These are phyloP conservation scores for Phlyctochytrium arcticum DNA, from an alignment of 192 early-diverging fungal genomes.

Conservation along the genomic window DNA sequence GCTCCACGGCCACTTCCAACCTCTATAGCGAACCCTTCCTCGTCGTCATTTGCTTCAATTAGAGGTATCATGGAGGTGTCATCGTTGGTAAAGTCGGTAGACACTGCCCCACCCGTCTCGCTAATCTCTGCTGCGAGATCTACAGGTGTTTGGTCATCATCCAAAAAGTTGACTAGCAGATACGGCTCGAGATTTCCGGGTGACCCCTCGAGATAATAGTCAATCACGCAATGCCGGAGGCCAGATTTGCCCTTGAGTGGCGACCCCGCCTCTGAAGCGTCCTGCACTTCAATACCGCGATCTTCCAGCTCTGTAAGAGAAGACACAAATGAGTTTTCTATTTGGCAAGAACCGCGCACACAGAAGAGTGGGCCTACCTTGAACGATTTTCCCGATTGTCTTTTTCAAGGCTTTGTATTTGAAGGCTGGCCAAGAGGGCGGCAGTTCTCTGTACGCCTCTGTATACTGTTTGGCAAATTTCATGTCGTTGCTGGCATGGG, in stretches of 20 bases:
- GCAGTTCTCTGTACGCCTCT: constrained; percentile 19
- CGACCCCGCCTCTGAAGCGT: background rate
- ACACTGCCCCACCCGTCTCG: background rate
- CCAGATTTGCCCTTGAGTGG: background rate
- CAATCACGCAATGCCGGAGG: constrained; percentile 4
- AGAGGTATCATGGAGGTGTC: too few species aligned
- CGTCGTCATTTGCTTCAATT: background rate
- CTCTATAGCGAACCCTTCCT: background rate
- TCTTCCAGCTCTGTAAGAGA: constrained; percentile 19
- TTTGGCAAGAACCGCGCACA: too few species aligned
- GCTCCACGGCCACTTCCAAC: background rate
- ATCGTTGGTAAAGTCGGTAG: background rate
- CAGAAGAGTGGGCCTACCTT: background rate
- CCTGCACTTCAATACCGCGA: constrained; percentile 8
- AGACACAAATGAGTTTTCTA: background rate
- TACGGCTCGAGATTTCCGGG: constrained; percentile 21
- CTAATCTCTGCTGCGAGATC: background rate
- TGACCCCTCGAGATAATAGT: constrained; percentile 23
- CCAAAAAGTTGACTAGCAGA: constrained; percentile 12
- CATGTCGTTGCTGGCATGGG: background rate
- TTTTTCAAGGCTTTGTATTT: constrained; percentile 29
- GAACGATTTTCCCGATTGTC: constrained; percentile 19
- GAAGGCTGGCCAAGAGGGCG: constrained; percentile 19
- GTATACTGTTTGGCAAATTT: constrained; percentile 27
- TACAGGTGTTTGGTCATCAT: background rate